Base-by-base conservation (phyloP, 139 green algal species). In the Deuterostichococcus epilithicus region DNA sequence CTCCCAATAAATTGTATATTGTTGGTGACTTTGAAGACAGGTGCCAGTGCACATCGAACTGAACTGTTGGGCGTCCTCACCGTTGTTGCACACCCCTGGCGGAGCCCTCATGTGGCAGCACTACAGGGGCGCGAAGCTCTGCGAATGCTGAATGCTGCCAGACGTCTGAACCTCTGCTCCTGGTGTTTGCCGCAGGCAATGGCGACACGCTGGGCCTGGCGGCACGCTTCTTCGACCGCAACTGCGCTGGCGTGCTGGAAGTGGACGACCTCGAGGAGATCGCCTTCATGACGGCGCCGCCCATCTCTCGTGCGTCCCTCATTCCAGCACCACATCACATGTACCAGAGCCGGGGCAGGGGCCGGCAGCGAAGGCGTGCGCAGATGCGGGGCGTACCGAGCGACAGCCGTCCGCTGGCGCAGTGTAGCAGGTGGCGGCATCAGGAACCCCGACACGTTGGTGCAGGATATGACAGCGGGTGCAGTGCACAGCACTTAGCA, bases 201-300 rank as follows among this genome's bases (percentile, higher is more conserved):
- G 70, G n/a, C 1, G 79, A 86, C 52, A 47, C 77, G n/a, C 73
- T 92, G 60, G 68, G 83, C 13, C 39, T 86, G 47, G 83, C 72
- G 1, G 85, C 83, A 76, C 85, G 85, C 76, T 89, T 82, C 68
- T 92, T 85, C 38, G 87, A 92, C 77, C 35, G 75, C 2, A 68
- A 79, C 28, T 81, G 79, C n/a, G 80, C 76, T 0, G 85, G 85
- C 33, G 88, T 89, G 75, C 38, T 92, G 5, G 80, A 84, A 28
- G 72, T 52, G 3, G 86, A 90, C 23, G 87, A 92, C 73, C 33
- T 92, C 70, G 85, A 92, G 72, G 87, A 92, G 76, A 87, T 90
- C 74, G 70, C 84, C 2, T 88, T 87, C 80, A 88, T 88, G 84
- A 76, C 79, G 26, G 75, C 69, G 15, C 59, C 83, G 33, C 39